Evolutionary conservation across 805 yeast species (phyloP).

Genomic region (Metschnikowia proteae): DNA sequence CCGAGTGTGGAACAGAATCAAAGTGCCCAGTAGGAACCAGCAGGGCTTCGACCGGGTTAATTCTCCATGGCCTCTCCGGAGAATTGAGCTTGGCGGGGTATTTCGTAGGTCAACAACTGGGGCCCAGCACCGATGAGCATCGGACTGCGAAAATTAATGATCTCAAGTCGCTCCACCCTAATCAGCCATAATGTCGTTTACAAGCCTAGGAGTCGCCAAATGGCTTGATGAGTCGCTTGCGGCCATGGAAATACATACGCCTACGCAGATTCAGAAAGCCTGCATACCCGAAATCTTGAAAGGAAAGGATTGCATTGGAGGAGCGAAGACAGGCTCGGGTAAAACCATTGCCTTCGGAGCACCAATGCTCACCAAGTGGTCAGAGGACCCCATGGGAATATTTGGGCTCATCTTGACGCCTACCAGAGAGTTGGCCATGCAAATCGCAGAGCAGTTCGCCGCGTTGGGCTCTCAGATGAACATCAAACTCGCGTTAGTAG

Average conservation of each 20-base stretch:
- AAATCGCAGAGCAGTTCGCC: conserved; percentile 93
- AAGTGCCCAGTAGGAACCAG: not conserved
- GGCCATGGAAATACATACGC: conserved; percentile 78
- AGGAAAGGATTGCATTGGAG: conserved; percentile 94
- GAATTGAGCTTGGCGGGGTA: no score
- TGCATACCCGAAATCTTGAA: conserved; percentile 83
- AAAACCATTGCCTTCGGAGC: conserved; percentile 96
- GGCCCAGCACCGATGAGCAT: conserved; percentile 13
- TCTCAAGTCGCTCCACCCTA: not conserved
- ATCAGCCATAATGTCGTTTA: conserved; percentile 39
- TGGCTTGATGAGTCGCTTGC: conserved; percentile 82
- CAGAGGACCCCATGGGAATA: conserved; percentile 90
- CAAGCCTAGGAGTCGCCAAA: conserved; percentile 68
- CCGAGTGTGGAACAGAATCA: not conserved
- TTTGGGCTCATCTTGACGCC: conserved; percentile 90
- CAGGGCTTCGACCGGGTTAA: no score
- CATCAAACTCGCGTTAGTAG: conserved; percentile 74
- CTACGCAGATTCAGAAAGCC: conserved; percentile 82
- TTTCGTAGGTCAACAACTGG: not conserved
- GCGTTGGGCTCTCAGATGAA: conserved; percentile 91
- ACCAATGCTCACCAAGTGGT: conserved; percentile 95
- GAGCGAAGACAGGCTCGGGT: conserved; percentile 98
- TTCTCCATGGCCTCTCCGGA: no score
- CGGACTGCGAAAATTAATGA: conserved; percentile 11
- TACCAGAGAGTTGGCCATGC: conserved; percentile 89